Percentiles rank a stretch among this genome's conserved stretches.
These are phyloP conservation scores for Cystobasidium ongulense DNA, from an alignment of 768 basidiomycete species.

Conservation along the genomic window DNA sequence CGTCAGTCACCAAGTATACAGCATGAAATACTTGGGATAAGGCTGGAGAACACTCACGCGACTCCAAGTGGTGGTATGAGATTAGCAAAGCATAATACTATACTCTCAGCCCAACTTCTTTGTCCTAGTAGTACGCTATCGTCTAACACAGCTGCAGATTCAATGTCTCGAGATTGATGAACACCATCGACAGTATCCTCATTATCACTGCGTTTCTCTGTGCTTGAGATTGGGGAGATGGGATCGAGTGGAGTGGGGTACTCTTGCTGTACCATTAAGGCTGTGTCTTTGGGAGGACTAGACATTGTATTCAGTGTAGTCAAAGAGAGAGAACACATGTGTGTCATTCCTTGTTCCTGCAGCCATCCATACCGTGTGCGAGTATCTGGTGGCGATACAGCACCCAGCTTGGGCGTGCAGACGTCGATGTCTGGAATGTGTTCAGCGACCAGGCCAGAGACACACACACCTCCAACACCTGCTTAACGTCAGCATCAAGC, in stretches of 20 bases:
- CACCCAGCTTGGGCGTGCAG: too few relatives aligned
- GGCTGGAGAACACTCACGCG: neutral
- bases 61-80: slow-evolving; percentile 1
- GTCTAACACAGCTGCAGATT: neutral
- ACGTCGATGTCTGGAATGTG: too few relatives aligned
- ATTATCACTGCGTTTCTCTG: too few relatives aligned
- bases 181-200: too few relatives aligned
- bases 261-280: neutral
- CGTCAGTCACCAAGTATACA: too few relatives aligned
- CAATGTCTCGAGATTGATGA: neutral
- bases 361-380: neutral
- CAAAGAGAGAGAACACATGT: neutral
- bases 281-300: neutral
- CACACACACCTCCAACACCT: too few relatives aligned
- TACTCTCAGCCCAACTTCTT: neutral
- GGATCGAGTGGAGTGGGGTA: too few relatives aligned
- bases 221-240: too few relatives aligned
- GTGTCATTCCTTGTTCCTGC: neutral
- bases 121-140: neutral
- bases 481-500: too few relatives aligned
- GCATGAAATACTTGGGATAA: neutral
- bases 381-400: neutral
- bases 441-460: neutral
- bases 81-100: neutral
- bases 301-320: too few relatives aligned